phyloP scores from a whole-genome alignment of 495 filamentous ascomycete genomes.

The Xylaria grammica region DNA sequence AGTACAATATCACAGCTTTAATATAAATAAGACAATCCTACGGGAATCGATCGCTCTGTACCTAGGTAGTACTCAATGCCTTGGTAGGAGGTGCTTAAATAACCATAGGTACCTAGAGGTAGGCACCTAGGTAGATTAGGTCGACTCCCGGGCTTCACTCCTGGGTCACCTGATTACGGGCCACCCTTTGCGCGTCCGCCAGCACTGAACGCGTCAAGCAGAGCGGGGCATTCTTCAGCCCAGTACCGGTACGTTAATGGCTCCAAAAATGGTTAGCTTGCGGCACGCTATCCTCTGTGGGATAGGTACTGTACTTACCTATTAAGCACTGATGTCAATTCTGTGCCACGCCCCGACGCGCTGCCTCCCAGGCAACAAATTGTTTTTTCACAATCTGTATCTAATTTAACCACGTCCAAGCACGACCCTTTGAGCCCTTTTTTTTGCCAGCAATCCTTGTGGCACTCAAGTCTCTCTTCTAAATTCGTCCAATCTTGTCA shows the following conservation, averaged over 20 bases:
- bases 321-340: constrained; percentile 7
- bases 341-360: constrained; percentile 14
- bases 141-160: neutral
- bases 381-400: neutral
- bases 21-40: no score
- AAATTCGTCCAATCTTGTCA: neutral
- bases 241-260: neutral
- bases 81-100: neutral
- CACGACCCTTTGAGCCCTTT: constrained; percentile 6
- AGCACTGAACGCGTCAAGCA: constrained; percentile 15
- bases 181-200: constrained; percentile 5
- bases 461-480: neutral
- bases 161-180: constrained; percentile 18
- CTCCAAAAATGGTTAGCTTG: neutral
- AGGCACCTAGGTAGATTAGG: no score
- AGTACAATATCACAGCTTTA: no score
- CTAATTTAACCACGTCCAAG: neutral
- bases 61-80: no score
- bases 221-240: neutral
- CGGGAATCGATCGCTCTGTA: no score
- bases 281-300: neutral
- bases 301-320: constrained; percentile 2
- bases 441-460: neutral
- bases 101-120: no score
- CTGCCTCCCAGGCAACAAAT: constrained; percentile 17